Conservation (phyloP, 176 grass and related monocot species). For the Oryza meyeriana region DNA sequence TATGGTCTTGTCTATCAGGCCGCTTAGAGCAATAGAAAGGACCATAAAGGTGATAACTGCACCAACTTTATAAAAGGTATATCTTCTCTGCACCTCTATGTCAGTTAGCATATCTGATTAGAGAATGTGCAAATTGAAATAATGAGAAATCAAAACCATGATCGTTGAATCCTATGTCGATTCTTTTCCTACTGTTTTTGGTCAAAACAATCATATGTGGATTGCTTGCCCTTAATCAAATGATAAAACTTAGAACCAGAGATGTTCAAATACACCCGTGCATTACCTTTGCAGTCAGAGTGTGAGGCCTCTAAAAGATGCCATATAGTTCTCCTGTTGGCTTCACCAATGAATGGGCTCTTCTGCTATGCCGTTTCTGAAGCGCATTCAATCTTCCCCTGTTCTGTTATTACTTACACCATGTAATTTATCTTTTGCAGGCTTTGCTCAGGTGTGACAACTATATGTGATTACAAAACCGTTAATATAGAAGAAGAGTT, state of each 20-base stretch:
- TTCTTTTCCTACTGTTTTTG: background rate
- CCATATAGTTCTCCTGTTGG: background rate
- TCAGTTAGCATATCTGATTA: background rate
- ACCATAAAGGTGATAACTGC: background rate
- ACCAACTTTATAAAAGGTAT: slow-evolving; percentile 21
- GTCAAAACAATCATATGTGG: background rate
- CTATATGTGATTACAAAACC: slow-evolving; percentile 25
- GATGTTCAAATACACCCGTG: background rate
- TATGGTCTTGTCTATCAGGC: slow-evolving; percentile 26
- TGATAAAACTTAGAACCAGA: background rate
- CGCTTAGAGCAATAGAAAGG: slow-evolving; percentile 27
- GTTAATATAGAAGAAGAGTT: slow-evolving; percentile 33
- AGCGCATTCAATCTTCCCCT: background rate
- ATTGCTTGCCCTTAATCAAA: background rate
- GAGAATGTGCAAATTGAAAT: background rate
- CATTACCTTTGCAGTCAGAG: background rate
- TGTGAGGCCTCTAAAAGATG: background rate
- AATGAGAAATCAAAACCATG: background rate
- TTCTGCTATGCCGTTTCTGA: background rate
- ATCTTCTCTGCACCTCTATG: background rate
- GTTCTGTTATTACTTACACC: background rate
- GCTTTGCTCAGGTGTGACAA: background rate
- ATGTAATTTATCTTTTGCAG: slow-evolving; percentile 8
- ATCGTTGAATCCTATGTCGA: background rate
- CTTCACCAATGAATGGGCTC: background rate